phyloP scores from a whole-genome alignment of 768 basidiomycete species.

The Scleroderma citrinum region DNA sequence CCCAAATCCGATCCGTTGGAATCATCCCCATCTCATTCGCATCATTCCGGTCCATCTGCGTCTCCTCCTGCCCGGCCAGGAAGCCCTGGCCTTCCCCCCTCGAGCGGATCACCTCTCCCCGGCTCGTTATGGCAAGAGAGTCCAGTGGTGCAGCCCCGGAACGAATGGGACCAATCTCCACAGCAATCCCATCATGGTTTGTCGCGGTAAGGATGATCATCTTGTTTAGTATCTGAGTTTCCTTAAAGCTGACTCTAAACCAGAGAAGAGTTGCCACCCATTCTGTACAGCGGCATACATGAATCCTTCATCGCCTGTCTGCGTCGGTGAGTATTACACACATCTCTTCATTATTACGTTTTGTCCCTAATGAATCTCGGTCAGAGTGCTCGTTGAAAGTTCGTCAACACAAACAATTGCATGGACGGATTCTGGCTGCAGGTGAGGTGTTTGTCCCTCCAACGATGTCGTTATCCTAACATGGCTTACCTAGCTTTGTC shows the following conservation, averaged over 20 bases:
- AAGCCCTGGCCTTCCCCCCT: not conserved
- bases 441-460: not conserved
- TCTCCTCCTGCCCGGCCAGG: not conserved
- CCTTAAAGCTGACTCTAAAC: not conserved
- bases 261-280: not conserved
- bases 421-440: slow-evolving; percentile 1
- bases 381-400: not conserved
- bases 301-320: not conserved
- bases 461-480: not conserved
- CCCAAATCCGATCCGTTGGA: not conserved
- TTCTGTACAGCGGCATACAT: not conserved
- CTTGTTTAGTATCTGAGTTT: not conserved
- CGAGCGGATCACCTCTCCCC: not conserved
- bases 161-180: not conserved
- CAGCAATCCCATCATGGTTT: slow-evolving; percentile 3
- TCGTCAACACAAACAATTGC: not conserved
- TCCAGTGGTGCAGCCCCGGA: not conserved
- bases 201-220: slow-evolving; percentile 9
- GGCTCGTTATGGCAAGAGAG: not conserved
- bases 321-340: not conserved
- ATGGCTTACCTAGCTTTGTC: not conserved
- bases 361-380: not conserved
- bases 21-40: not conserved
- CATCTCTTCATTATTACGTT: not conserved
- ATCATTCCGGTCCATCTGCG: not conserved